Conservation (phyloP, 179 eudicot species). For the Sideroxylon spinosum region DNA sequence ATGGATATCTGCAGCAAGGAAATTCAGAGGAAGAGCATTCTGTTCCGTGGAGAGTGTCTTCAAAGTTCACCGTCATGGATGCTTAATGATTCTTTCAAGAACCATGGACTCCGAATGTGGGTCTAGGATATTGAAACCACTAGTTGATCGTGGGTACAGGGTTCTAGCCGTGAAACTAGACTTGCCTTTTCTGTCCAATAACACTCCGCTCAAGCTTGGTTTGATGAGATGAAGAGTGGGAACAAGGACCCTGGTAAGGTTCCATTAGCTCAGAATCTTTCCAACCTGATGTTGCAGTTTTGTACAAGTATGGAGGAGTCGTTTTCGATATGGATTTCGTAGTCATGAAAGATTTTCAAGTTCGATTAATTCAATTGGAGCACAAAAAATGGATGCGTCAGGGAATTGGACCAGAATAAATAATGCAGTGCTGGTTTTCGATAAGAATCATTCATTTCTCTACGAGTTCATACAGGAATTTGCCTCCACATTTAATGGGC, state of each 20-base stretch:
- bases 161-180: slow-evolving; percentile 45
- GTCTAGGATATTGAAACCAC: slow-evolving; percentile 30
- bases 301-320: slow-evolving; percentile 76
- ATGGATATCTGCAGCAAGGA: slow-evolving; percentile 51
- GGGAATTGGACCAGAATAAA: slow-evolving; percentile 58
- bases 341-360: slow-evolving; percentile 41
- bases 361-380: slow-evolving; percentile 58
- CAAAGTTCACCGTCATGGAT: slow-evolving; percentile 24
- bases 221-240: slow-evolving; percentile 46
- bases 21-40: slow-evolving; percentile 43
- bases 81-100: slow-evolving; percentile 56
- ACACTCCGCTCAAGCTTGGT: slow-evolving; percentile 58
- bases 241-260: slow-evolving; percentile 52
- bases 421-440: slow-evolving; percentile 68
- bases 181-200: slow-evolving; percentile 30
- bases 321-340: slow-evolving; percentile 68
- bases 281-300: slow-evolving; percentile 51
- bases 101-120: slow-evolving; percentile 58
- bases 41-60: slow-evolving; percentile 50
- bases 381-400: slow-evolving; percentile 37
- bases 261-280: slow-evolving; percentile 64
- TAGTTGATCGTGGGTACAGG: slow-evolving; percentile 33
- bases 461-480: slow-evolving; percentile 66
- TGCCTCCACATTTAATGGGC: slow-evolving; percentile 63
- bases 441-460: slow-evolving; percentile 30